These are phyloP conservation scores for Conticribra weissflogii DNA, from an alignment of 108 stramenopile species.

Conservation along the genomic window DNA sequence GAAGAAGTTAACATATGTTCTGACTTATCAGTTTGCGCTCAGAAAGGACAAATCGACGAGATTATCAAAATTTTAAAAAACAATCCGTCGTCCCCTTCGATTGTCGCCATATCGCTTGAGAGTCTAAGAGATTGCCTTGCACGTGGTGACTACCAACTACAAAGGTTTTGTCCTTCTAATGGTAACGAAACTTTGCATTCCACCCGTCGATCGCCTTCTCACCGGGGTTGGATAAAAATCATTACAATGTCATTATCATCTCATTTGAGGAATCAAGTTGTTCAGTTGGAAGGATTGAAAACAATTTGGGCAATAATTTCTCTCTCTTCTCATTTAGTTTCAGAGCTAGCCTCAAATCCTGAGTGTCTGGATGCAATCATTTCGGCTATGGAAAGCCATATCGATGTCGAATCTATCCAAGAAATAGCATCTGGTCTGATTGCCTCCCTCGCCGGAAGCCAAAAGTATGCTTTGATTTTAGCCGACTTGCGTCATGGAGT, in stretches of 20 bases:
- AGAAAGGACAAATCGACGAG: not conserved
- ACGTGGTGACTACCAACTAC: not conserved
- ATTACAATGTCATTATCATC: slow-evolving; percentile 8
- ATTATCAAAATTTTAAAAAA: not conserved
- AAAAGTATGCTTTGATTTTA: slow-evolving; percentile 21
- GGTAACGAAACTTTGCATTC: too few species aligned
- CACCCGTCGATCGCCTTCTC: not conserved
- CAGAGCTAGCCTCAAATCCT: slow-evolving; percentile 7
- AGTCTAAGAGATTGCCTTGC: not conserved
- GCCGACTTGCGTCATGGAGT: slow-evolving; percentile 13
- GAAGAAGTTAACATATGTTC: too few species aligned
- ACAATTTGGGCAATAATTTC: slow-evolving; percentile 11
- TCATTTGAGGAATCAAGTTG: slow-evolving; percentile 1
- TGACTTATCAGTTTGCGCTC: not conserved
- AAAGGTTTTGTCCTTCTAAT: too few species aligned
- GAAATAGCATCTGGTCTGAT: slow-evolving; percentile 14
- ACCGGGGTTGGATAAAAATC: slow-evolving; percentile 11
- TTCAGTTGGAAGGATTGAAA: slow-evolving; percentile 9
- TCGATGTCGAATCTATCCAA: slow-evolving; percentile 9
- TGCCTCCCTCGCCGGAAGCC: slow-evolving; percentile 6
- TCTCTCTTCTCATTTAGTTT: slow-evolving; percentile 1
- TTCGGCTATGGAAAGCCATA: slow-evolving; percentile 10
- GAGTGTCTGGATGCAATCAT: slow-evolving; percentile 2
- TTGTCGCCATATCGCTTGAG: not conserved
- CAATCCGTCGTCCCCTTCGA: not conserved